A percentile compares a stretch with the other conserved stretches of the same genome.
Evolutionary conservation across 164 flowering plant genomes (phyloP).

Genomic region (Vitis amurensis): DNA sequence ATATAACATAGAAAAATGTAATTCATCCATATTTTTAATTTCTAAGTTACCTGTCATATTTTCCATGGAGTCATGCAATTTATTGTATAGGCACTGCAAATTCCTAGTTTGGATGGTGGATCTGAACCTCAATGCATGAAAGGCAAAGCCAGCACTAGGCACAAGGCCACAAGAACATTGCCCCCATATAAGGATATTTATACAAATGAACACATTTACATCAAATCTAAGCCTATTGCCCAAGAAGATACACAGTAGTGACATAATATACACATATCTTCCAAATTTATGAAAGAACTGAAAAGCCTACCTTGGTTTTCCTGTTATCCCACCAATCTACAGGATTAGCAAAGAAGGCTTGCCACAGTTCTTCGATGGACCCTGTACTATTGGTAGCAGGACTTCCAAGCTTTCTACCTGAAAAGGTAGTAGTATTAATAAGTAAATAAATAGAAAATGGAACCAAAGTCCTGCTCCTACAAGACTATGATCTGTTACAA

Average conservation of each 20-base stretch:
- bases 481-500: neutral
- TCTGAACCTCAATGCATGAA: neutral
- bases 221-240: neutral
- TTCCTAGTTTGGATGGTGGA: neutral
- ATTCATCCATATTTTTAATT: neutral
- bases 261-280: neutral
- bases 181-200: neutral
- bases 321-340: slow-evolving; percentile 94
- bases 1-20: neutral
- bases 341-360: slow-evolving; percentile 96
- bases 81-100: neutral
- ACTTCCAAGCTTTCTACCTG: slow-evolving; percentile 45
- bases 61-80: neutral
- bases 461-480: neutral
- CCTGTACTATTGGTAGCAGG: slow-evolving; percentile 28
- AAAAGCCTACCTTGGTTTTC: slow-evolving; percentile 66
- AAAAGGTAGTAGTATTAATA: slow-evolving; percentile 1
- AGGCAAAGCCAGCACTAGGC: neutral
- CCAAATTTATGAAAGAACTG: neutral
- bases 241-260: neutral
- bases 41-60: neutral
- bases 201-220: neutral
- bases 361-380: slow-evolving; percentile 77
- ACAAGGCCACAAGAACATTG: neutral
- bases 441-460: neutral